These are phyloP conservation scores for Pestalotiopsis sp. DNA, from an alignment of 2,329 filamentous ascomycete genomes.

Conservation along the genomic window DNA sequence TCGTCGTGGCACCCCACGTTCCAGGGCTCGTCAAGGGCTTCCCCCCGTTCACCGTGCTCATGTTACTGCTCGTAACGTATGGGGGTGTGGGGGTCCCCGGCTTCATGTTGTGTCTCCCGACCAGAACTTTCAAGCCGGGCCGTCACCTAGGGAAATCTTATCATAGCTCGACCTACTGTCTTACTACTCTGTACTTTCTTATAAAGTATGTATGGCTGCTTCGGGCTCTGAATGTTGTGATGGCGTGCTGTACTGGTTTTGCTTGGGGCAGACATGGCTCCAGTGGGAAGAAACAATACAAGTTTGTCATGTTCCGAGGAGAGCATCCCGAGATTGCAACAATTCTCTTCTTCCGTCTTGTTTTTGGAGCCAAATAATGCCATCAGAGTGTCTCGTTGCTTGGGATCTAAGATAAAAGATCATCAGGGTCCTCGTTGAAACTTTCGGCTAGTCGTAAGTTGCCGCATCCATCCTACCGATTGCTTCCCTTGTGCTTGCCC, in stretches of 20 bases:
- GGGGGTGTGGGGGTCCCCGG: no score
- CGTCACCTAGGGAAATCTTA: no score
- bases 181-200: no score
- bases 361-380: background rate
- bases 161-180: no score
- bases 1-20: background rate
- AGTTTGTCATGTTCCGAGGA: background rate
- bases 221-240: background rate
- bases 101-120: no score
- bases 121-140: no score
- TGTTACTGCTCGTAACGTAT: no score
- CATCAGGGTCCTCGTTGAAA: conserved; percentile 1
- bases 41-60: no score
- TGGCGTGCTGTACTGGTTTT: background rate
- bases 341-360: background rate
- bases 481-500: background rate
- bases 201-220: background rate
- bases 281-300: background rate
- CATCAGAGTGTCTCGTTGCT: background rate
- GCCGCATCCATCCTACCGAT: background rate
- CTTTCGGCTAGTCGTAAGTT: conserved; percentile 4
- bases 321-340: background rate
- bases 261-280: background rate
- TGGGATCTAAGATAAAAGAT: background rate
- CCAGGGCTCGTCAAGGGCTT: no score